Evolutionary conservation across 2,329 filamentous ascomycete species (phyloP).

Genomic region (Aureobasidium subglaciale): DNA sequence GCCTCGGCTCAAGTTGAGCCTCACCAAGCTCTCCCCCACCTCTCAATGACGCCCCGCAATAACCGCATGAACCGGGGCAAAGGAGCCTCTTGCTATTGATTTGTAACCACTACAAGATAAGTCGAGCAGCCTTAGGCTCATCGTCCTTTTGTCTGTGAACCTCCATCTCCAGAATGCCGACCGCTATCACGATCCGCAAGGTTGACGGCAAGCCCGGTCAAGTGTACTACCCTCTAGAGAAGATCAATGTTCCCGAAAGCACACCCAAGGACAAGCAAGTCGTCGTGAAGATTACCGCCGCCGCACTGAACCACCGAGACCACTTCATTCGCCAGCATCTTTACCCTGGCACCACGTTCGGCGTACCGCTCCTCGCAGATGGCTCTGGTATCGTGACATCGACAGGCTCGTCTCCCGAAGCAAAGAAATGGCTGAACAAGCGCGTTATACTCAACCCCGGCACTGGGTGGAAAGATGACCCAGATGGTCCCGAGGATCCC

Average conservation of each 20-base stretch:
- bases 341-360: slow-evolving; percentile 79
- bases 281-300: slow-evolving; percentile 67
- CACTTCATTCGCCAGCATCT: slow-evolving; percentile 88
- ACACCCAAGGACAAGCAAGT: slow-evolving; percentile 55
- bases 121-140: neutral
- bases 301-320: slow-evolving; percentile 89
- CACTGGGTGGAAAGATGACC: slow-evolving; percentile 66
- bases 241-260: slow-evolving; percentile 54
- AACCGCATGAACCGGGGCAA: neutral
- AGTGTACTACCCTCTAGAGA: slow-evolving; percentile 66
- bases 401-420: slow-evolving; percentile 50
- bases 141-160: neutral
- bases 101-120: slow-evolving; percentile 3
- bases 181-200: slow-evolving; percentile 57
- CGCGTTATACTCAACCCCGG: slow-evolving; percentile 73
- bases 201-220: slow-evolving; percentile 77
- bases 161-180: slow-evolving; percentile 34
- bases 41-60: neutral
- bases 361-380: slow-evolving; percentile 72
- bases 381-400: slow-evolving; percentile 68
- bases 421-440: slow-evolving; percentile 53
- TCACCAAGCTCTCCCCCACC: neutral
- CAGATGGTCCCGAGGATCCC: slow-evolving; percentile 64
- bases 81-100: slow-evolving; percentile 3
- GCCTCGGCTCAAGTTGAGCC: slow-evolving; percentile 2